Conservation (phyloP, 2,329 filamentous ascomycete genomes). For the Elsinoe fawcettii region DNA sequence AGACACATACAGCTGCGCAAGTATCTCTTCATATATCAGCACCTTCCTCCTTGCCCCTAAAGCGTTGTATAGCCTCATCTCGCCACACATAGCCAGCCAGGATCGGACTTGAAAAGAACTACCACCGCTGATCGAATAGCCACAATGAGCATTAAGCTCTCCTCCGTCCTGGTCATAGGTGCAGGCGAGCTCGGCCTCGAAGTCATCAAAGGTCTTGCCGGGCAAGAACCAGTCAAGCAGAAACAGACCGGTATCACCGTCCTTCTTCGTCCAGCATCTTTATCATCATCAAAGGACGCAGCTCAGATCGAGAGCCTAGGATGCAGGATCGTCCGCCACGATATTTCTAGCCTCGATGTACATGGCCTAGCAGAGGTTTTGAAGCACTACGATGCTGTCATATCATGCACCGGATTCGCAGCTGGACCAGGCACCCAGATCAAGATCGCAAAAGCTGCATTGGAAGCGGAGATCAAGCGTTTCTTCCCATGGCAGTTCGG, state of each 20-base stretch:
- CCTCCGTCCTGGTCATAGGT: constrained; percentile 52
- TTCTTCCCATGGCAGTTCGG: constrained; percentile 70
- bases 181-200: constrained; percentile 58
- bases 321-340: constrained; percentile 38
- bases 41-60: too few relatives aligned
- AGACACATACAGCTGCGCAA: too few relatives aligned
- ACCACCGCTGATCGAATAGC: neutral
- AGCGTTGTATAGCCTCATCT: too few relatives aligned
- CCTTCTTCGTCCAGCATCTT: constrained; percentile 46
- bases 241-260: constrained; percentile 40
- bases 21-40: too few relatives aligned
- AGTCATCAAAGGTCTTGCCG: constrained; percentile 45
- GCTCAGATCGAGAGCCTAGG: constrained; percentile 31
- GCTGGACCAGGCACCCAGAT: constrained; percentile 48
- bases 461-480: constrained; percentile 42
- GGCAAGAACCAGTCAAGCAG: constrained; percentile 36
- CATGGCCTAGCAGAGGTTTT: constrained; percentile 30
- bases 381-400: constrained; percentile 44
- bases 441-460: constrained; percentile 50
- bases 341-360: constrained; percentile 33
- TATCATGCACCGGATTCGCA: constrained; percentile 56
- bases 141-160: neutral
- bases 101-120: too few relatives aligned
- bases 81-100: too few relatives aligned
- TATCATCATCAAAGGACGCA: constrained; percentile 32